These are phyloP conservation scores for Vigna angularis DNA, from an alignment of 306 rosid genomes.

Conservation along the genomic window DNA sequence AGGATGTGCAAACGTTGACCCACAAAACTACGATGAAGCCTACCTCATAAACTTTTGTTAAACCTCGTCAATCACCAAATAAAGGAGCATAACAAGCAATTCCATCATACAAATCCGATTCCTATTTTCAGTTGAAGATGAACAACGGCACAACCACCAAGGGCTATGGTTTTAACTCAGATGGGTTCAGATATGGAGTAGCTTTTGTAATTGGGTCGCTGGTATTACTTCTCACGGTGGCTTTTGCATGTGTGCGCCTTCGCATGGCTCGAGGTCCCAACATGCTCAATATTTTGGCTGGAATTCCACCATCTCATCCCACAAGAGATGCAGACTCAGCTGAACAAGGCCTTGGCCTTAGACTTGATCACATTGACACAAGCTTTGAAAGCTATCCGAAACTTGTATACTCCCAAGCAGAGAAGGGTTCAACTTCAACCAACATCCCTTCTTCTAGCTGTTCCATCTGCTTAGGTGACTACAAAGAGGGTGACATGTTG, in stretches of 20 bases:
- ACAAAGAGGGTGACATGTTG: constrained; percentile 53
- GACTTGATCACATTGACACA: background rate
- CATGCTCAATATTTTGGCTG: constrained; percentile 9
- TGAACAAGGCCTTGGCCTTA: constrained; percentile 32
- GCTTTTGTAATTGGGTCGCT: constrained; percentile 24
- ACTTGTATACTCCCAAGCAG: constrained; percentile 38
- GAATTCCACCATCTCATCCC: background rate
- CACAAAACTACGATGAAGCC: background rate
- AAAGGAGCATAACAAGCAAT: background rate
- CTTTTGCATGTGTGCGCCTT: constrained; percentile 48
- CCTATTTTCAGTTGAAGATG: constrained; percentile 20
- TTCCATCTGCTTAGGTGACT: constrained; percentile 63
- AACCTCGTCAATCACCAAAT: background rate
- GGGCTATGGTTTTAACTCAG: background rate
- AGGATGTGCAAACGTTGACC: constrained; percentile 30
- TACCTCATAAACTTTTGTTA: background rate
- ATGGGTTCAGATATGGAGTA: constrained; percentile 26
- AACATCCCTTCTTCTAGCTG: constrained; percentile 31
- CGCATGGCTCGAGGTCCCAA: background rate
- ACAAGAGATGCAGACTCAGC: background rate
- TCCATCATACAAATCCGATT: background rate
- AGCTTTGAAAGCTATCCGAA: constrained; percentile 45
- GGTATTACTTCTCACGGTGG: constrained; percentile 2
- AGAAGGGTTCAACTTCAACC: constrained; percentile 21
- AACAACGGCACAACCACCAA: background rate